These are phyloP conservation scores for Xylaria bambusicola DNA, from an alignment of 495 filamentous ascomycete genomes.

Conservation along the genomic window DNA sequence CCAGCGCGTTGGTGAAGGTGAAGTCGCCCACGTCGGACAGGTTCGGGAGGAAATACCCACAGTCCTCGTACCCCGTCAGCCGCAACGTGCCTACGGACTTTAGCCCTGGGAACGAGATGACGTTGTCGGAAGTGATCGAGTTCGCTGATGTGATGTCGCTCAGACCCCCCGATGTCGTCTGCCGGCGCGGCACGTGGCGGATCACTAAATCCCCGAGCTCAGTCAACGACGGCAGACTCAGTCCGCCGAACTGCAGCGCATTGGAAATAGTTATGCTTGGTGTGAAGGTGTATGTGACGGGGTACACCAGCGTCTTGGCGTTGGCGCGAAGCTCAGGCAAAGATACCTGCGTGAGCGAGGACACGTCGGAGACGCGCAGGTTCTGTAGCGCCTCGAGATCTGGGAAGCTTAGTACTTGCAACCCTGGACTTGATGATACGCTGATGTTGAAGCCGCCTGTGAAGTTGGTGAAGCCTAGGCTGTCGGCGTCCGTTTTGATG, in stretches of 20 bases:
- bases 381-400: background rate
- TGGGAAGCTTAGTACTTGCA: background rate
- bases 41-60: background rate
- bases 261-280: background rate
- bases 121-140: background rate
- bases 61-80: background rate
- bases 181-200: background rate
- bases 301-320: background rate
- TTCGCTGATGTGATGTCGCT: background rate
- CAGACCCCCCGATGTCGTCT: background rate
- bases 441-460: background rate
- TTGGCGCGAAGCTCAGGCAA: background rate
- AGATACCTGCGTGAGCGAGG: background rate
- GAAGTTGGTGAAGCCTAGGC: background rate
- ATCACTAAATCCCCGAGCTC: background rate
- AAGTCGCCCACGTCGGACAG: background rate
- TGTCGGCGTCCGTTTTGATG: background rate
- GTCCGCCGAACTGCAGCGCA: background rate
- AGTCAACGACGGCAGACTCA: background rate
- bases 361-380: background rate
- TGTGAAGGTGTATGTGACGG: constrained; percentile 1
- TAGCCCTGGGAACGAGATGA: background rate
- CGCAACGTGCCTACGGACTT: background rate
- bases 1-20: background rate
- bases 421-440: background rate